Base-by-base conservation (phyloP, 352 stramenopile genomes). In the Aphanomyces invadans region DNA sequence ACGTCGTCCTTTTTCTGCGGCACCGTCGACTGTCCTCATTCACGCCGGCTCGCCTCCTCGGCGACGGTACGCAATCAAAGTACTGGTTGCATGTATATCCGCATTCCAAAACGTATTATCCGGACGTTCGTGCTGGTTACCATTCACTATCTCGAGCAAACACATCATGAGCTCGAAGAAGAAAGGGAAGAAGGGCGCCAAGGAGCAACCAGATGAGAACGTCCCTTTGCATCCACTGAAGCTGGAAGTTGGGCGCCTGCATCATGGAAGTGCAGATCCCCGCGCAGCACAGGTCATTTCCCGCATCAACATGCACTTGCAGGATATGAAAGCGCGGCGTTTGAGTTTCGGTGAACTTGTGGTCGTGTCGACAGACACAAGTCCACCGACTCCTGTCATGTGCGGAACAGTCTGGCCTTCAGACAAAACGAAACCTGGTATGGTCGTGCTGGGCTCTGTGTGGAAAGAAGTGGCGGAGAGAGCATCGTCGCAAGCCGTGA, bases 341-440 rank as follows among this genome's bases (percentile, higher is more conserved):
- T 2, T 57, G 25, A 29, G 19, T 1, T 57, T 26, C 9, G 29
- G 49, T 28, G 49, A 57, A n/a, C 49, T 57, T 57, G 49, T 57
- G 9, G 49, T 57, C 36, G 49, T 57, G 19, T 29, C 19, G 21
- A 2, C 21, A 15, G 49, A 38, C 21, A 38, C 15, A 36, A 33
- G 4, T 21, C 44, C 44, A 52, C 38, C 21, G 0, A 62, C 65
- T 29, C 71, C 88, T 31, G 49, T 92, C 38, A 56, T 89, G 25
- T 87, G 80, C 42, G 81, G 82, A 9, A 31, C 90, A 53, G 81
- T 77, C 51, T 87, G 80, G 78, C 80, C 80, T 11, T 82, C 90
- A 65, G 77, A 89, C 57, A 89, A 85, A 53, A 78, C 90, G 72
- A 84, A 86, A 68, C 77, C 76, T 19, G 73, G 73, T 25, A 65